Conservation (phyloP, 208 protist species). For the Trypanosoma platydactyli region DNA sequence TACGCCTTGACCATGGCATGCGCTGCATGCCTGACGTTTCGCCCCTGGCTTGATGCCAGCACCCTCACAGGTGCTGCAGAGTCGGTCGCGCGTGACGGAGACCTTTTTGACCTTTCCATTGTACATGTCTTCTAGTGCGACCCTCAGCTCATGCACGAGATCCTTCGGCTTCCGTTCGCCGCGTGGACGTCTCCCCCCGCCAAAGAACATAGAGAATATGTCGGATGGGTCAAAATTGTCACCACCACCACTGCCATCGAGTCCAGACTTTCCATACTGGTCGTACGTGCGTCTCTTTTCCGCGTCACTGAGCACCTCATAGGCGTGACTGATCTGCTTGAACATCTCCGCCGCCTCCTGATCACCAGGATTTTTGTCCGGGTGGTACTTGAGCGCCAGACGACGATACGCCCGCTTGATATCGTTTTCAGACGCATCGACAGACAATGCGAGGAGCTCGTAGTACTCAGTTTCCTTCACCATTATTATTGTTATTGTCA, state of each 20-base stretch:
- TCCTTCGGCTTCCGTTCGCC: conserved; percentile 93
- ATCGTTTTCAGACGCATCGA: conserved; percentile 75
- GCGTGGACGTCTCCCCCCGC: conserved; percentile 61
- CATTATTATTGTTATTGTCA: conserved; percentile 34
- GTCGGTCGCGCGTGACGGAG: conserved; percentile 70
- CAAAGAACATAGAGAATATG: conserved; percentile 90
- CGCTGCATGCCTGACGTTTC: conserved; percentile 59
- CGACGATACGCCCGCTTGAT: conserved; percentile 90
- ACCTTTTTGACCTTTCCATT: conserved; percentile 93
- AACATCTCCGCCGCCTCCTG: conserved; percentile 86
- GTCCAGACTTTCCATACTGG: conserved; percentile 95
- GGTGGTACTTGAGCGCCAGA: conserved; percentile 86
- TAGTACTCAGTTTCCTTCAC: conserved; percentile 90
- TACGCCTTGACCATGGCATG: conserved; percentile 93
- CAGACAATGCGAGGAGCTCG: conserved; percentile 67
- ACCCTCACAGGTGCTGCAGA: conserved; percentile 74
- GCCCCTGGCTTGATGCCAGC: conserved; percentile 55
- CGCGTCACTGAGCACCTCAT: conserved; percentile 95
- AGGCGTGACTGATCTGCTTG: conserved; percentile 94
- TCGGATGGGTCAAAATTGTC: conserved; percentile 73
- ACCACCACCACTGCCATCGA: conserved; percentile 82
- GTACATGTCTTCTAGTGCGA: conserved; percentile 97
- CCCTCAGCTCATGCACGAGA: conserved; percentile 89
- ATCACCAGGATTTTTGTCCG: conserved; percentile 88
- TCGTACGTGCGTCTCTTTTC: conserved; percentile 98